Evolutionary conservation across 2,329 filamentous ascomycete species (phyloP).

Genomic region (Bisporella sp.): DNA sequence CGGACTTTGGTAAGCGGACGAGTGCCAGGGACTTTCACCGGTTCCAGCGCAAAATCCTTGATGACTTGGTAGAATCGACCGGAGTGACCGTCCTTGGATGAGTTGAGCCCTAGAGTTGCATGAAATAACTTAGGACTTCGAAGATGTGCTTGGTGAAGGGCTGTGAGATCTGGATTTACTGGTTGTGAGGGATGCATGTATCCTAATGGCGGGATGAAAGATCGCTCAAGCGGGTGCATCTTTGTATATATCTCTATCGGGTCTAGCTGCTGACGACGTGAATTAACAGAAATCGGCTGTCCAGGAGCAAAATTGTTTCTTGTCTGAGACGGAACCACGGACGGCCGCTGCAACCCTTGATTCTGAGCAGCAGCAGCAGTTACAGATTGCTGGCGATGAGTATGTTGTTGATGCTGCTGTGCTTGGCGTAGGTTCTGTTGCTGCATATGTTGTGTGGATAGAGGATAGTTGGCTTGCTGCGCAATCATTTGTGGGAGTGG

Average conservation of each 20-base stretch:
- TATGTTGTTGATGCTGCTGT: too few species aligned
- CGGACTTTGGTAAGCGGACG: slow-evolving; percentile 29
- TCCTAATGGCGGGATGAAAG: slow-evolving; percentile 31
- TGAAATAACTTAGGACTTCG: slow-evolving; percentile 40
- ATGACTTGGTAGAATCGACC: slow-evolving; percentile 47
- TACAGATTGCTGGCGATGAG: too few species aligned
- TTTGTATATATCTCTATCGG: slow-evolving; percentile 28
- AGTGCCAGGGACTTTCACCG: slow-evolving; percentile 27
- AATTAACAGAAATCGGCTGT: too few species aligned
- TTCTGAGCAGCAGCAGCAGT: background rate
- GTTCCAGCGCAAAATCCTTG: slow-evolving; percentile 41
- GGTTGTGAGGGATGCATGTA: slow-evolving; percentile 29
- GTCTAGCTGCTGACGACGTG: too few species aligned
- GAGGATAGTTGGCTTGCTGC: too few species aligned
- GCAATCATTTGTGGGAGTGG: too few species aligned
- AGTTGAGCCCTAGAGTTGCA: slow-evolving; percentile 11
- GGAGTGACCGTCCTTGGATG: slow-evolving; percentile 3
- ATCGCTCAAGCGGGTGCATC: slow-evolving; percentile 11
- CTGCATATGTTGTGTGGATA: too few species aligned
- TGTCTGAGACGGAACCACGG: too few species aligned
- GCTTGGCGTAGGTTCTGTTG: too few species aligned
- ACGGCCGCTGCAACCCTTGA: background rate
- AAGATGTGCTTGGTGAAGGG: slow-evolving; percentile 53
- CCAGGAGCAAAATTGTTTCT: too few species aligned
- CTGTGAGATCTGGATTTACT: slow-evolving; percentile 38